Base-by-base conservation (phyloP, 1,284 basidiomycete species). In the Chalciporus sp. region DNA sequence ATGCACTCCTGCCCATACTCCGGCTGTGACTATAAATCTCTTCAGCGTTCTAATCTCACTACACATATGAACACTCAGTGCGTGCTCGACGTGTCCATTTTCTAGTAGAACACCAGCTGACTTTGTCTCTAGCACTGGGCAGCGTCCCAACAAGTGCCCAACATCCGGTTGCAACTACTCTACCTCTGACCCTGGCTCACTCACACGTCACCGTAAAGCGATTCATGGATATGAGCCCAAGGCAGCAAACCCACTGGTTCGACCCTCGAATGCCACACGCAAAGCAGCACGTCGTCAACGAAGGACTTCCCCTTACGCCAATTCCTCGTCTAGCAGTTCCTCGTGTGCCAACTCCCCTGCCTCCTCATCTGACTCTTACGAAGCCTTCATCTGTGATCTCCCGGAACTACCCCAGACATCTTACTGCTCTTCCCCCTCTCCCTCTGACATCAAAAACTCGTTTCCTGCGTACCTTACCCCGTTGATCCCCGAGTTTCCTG, bases 41-140 rank as follows among this genome's bases (percentile, higher is more conserved):
- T 71, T 0, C 74, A 74, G 10, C 53, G 46, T 7, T 65, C 63
- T 0, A 74, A 74, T 17, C n/a, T 75, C 0, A 19, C n/a, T 0
- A 66, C 59, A 0, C 74, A 74, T 40, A n/a, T 60, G 0, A 56
- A 53, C 10, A 62, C 49, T 0, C 72, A 75, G 63, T 64, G 33
- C 55, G 63, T 57, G 27, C 40, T 4, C 33, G 29, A 42, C 14
- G 10, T 10, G 23, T 40, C 12, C 11, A 23, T 11, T 14, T 16
- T 7, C 3, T 16, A 37, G 35, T 26, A 20, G 20, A 7, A 9
- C 2, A 14, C 8, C 33, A 6, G 10, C 58, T 67, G 7, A 64
- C 14, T 20, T 7, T 2, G n/a, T 6, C 39, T 6, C 16, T 31
- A 65, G 61, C 42, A 59, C 61, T 2, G 48, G 61, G 14, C 7